Conservation (phyloP, 768 basidiomycete species). For the Russula abietina region DNA sequence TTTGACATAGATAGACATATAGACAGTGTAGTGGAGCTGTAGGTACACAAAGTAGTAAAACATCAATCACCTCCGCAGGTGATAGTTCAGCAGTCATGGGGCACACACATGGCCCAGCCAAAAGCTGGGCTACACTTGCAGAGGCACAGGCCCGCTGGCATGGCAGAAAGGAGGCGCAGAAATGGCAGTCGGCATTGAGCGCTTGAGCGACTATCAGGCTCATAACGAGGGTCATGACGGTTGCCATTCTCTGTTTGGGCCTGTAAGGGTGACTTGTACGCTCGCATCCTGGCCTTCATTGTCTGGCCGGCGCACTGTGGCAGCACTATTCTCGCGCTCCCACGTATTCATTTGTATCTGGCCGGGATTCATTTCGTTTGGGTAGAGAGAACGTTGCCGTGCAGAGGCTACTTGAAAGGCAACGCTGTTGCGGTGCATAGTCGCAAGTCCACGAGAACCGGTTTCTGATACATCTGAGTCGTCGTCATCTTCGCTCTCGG, state of each 20-base stretch:
- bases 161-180: too few relatives aligned
- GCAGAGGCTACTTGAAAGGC: conserved; percentile 14
- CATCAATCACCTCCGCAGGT: too few relatives aligned
- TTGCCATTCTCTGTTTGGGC: conserved; percentile 3
- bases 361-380: not conserved
- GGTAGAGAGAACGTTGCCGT: conserved; percentile 1
- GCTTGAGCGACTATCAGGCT: too few relatives aligned
- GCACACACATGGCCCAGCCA: too few relatives aligned
- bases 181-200: too few relatives aligned
- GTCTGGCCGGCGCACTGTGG: conserved; percentile 15
- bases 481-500: conserved; percentile 11
- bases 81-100: too few relatives aligned
- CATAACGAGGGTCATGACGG: too few relatives aligned
- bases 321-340: conserved; percentile 12
- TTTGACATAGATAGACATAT: too few relatives aligned
- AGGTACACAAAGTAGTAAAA: too few relatives aligned
- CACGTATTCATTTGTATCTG: not conserved
- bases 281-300: not conserved
- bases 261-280: not conserved
- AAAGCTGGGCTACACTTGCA: too few relatives aligned
- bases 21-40: too few relatives aligned
- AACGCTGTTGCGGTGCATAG: conserved; percentile 18
- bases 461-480: conserved; percentile 20
- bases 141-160: too few relatives aligned
- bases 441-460: conserved; percentile 10